Evolutionary conservation across 768 basidiomycete species (phyloP), one percentile per base, ranked within the genome.

Genomic region (Tulasnella sp.): DNA sequence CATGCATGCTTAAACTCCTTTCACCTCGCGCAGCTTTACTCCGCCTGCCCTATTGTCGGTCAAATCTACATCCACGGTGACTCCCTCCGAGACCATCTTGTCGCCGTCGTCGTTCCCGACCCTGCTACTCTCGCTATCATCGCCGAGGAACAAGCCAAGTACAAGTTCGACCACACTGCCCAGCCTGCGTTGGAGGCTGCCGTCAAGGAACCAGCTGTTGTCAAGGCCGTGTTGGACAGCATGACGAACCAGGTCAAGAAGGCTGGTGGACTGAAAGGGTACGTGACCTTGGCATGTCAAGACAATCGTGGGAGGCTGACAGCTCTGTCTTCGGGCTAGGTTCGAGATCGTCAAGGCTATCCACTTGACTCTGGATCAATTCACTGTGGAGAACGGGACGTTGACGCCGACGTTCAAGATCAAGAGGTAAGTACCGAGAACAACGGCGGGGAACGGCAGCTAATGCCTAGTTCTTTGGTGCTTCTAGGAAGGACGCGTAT

Each of bases 391-490:
- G 72, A 91, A 95, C 81, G 90, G 89, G 77, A 92, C 95, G 36
- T 83, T 99, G 85, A 99, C 97, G 2, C 96, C 97, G 12, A 97
- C 95, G 8, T 86, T 97, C 87, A 98, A 98, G 86, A 86, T 97
- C 78, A 31, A 46, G 36, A 74, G 82, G 79, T 80, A 14, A n/a
- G 79, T 31, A 44, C 31, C n/a, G 18, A 4, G 36, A 6, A 1
- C 6, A 5, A 19, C 36, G 0, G 18, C 38, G 10, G 36, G 34
- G 1, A 38, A 31, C 27, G 6, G 24, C n/a, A 52, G 34, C 24
- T 75, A 38, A 44, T 44, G 46, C 46, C n/a, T n/a, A 4, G 19
- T 21, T 36, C 19, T n/a, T 5, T 12, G 31, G 31, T 27, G 27
- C 0, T 34, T 68, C 24, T 24, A 77, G 78, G 71, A 79, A 74